Percentiles rank a stretch among this genome's conserved stretches.
Evolutionary conservation across 2,329 filamentous ascomycete genomes (phyloP).

Genomic region (Nemania bipapillata): DNA sequence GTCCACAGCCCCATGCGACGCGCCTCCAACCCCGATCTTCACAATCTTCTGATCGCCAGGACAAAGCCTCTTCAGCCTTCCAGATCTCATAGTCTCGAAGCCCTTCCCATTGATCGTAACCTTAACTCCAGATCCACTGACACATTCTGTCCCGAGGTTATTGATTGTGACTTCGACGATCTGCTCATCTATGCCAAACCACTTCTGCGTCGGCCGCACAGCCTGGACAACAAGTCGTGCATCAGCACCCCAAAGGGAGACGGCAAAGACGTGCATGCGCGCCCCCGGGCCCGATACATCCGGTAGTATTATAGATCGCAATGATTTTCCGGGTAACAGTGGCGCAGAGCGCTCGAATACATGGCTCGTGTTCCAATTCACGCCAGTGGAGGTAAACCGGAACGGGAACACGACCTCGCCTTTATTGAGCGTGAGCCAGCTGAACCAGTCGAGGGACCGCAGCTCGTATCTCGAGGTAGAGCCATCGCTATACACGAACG

Average conservation of each 20-base stretch:
- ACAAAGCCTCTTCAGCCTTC: slow-evolving; percentile 55
- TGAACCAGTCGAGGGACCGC: slow-evolving; percentile 58
- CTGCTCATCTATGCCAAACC: slow-evolving; percentile 53
- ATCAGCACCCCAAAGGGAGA: slow-evolving; percentile 50
- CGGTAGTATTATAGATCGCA: slow-evolving; percentile 57
- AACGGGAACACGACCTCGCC: slow-evolving; percentile 59
- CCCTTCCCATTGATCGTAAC: slow-evolving; percentile 51
- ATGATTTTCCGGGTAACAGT: slow-evolving; percentile 53
- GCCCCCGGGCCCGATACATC: slow-evolving; percentile 51
- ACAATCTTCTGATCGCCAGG: slow-evolving; percentile 58
- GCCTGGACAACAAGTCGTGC: slow-evolving; percentile 52
- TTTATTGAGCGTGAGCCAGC: slow-evolving; percentile 58
- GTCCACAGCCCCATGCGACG: slow-evolving; percentile 41
- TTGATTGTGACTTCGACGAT: slow-evolving; percentile 54
- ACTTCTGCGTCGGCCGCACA: slow-evolving; percentile 58
- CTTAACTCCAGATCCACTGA: slow-evolving; percentile 49
- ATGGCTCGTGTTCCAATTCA: slow-evolving; percentile 54
- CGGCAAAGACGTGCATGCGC: slow-evolving; percentile 57
- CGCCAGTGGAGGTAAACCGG: slow-evolving; percentile 53
- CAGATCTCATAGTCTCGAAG: slow-evolving; percentile 58
- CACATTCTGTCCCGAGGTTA: slow-evolving; percentile 49
- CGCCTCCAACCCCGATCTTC: slow-evolving; percentile 53
- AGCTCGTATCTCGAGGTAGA: slow-evolving; percentile 56
- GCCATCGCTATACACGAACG: slow-evolving; percentile 57
- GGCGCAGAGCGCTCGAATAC: slow-evolving; percentile 59